These are phyloP conservation scores for Pestalotiopsis fici DNA, from an alignment of 2,329 filamentous ascomycete species.

Conservation along the genomic window DNA sequence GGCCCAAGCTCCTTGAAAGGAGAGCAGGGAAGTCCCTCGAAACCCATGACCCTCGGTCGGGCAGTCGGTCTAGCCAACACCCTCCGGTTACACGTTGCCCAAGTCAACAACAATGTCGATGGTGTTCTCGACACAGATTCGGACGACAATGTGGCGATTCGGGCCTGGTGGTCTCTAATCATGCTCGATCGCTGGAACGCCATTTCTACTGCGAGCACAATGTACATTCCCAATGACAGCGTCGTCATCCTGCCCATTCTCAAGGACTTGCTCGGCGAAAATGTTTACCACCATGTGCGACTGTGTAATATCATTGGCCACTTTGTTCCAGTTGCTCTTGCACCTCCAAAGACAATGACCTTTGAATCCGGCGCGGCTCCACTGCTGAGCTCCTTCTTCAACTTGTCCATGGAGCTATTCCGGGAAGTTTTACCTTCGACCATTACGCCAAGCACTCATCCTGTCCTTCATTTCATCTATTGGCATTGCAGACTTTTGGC, in stretches of 20 bases:
- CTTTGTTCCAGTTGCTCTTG: slow-evolving; percentile 47
- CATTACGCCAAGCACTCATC: slow-evolving; percentile 51
- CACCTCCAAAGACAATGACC: slow-evolving; percentile 42
- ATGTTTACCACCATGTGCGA: slow-evolving; percentile 64
- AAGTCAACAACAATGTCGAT: slow-evolving; percentile 36
- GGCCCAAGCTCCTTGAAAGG: slow-evolving; percentile 41
- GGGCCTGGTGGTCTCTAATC: slow-evolving; percentile 73
- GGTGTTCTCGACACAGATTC: slow-evolving; percentile 56
- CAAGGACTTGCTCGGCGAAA: slow-evolving; percentile 60
- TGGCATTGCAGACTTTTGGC: slow-evolving; percentile 70
- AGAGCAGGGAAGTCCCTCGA: slow-evolving; percentile 46
- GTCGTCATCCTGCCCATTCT: slow-evolving; percentile 63
- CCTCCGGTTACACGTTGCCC: slow-evolving; percentile 58
- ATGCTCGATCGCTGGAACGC: slow-evolving; percentile 75
- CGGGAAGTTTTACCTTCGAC: slow-evolving; percentile 62
- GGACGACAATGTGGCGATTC: slow-evolving; percentile 61
- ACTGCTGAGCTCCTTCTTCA: slow-evolving; percentile 50
- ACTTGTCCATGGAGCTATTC: slow-evolving; percentile 65
- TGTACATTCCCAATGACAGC: slow-evolving; percentile 63
- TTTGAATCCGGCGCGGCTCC: slow-evolving; percentile 39
- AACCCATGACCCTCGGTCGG: slow-evolving; percentile 60
- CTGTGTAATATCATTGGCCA: slow-evolving; percentile 61
- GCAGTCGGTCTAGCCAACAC: slow-evolving; percentile 67
- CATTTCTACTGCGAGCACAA: slow-evolving; percentile 62
- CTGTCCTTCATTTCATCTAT: slow-evolving; percentile 66